Percentiles rank a stretch among this genome's conserved stretches.
Evolutionary conservation across 2,329 filamentous ascomycete species (phyloP).

Genomic region (Karstenula rhodostoma): DNA sequence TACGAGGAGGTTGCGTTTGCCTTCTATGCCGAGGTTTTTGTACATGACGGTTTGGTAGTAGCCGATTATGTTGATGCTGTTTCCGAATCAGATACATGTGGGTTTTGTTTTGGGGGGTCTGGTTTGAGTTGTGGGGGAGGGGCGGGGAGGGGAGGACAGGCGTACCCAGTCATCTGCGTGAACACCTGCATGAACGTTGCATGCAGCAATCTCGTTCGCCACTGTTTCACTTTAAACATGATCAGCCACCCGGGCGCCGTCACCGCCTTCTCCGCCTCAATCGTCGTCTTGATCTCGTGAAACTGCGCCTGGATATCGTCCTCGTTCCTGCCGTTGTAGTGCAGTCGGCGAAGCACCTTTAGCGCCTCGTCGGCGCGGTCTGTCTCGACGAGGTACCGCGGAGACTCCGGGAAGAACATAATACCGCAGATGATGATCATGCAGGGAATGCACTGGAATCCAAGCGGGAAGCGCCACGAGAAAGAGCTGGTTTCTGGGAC

Average conservation of each 20-base stretch:
- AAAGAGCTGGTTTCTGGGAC: slow-evolving; percentile 48
- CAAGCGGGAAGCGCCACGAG: slow-evolving; percentile 55
- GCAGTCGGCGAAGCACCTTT: slow-evolving; percentile 57
- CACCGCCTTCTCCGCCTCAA: slow-evolving; percentile 65
- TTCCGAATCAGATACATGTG: background rate
- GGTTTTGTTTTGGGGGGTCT: background rate
- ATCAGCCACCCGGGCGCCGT: slow-evolving; percentile 63
- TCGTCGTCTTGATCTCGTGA: slow-evolving; percentile 67
- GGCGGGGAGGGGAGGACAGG: background rate
- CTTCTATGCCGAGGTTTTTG: slow-evolving; percentile 64
- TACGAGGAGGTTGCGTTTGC: slow-evolving; percentile 62
- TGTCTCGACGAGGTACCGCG: slow-evolving; percentile 52
- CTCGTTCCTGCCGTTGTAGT: slow-evolving; percentile 63
- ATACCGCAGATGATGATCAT: slow-evolving; percentile 54
- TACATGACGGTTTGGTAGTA: slow-evolving; percentile 71
- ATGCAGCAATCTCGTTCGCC: slow-evolving; percentile 69
- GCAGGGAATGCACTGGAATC: slow-evolving; percentile 57
- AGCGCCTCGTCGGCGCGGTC: slow-evolving; percentile 65
- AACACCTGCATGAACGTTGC: slow-evolving; percentile 71
- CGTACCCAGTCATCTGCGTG: slow-evolving; percentile 67
- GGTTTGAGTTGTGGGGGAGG: no score
- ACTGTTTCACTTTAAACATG: slow-evolving; percentile 66
- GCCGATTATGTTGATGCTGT: slow-evolving; percentile 63
- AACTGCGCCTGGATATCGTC: slow-evolving; percentile 67
- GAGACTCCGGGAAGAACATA: slow-evolving; percentile 52